Percentiles rank a stretch among this genome's conserved stretches.
These are phyloP conservation scores for Penicillium sp. DNA, from an alignment of 2,329 filamentous ascomycete species.

Conservation along the genomic window DNA sequence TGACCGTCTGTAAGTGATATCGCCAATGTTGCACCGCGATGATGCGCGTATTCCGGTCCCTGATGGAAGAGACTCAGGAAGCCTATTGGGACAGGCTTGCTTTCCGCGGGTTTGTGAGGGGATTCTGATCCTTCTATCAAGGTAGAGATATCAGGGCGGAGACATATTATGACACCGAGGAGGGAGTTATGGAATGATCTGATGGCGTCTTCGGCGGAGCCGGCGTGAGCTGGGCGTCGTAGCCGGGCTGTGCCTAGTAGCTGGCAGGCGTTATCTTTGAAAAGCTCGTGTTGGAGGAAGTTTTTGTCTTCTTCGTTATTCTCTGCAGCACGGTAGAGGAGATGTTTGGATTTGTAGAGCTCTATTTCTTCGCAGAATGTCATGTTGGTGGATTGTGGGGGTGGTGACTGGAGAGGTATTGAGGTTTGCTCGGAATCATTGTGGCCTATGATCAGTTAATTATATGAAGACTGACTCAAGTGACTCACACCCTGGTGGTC, in stretches of 20 bases:
- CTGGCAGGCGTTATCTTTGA: slow-evolving; percentile 5
- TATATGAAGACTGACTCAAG: too few relatives aligned
- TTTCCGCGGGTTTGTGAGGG: neutral
- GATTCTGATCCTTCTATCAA: neutral
- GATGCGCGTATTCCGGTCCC: neutral
- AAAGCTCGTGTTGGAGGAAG: slow-evolving; percentile 9
- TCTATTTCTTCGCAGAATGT: neutral
- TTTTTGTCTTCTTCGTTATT: slow-evolving; percentile 11
- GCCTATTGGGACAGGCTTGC: neutral
- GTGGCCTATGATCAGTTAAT: too few relatives aligned
- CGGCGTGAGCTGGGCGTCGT: neutral
- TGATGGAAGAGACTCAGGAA: neutral
- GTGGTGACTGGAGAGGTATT: neutral
- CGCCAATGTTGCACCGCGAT: slow-evolving; percentile 3
- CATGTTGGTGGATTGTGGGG: neutral
- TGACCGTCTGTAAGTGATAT: slow-evolving; percentile 4
- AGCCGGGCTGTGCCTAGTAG: neutral
- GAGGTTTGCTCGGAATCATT: too few relatives aligned
- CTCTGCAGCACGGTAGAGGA: slow-evolving; percentile 16
- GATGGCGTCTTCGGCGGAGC: neutral
- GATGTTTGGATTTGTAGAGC: slow-evolving; percentile 6
- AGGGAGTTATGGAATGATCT: neutral
- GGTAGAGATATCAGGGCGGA: neutral
- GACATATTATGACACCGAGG: slow-evolving; percentile 5
- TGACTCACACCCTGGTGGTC: too few relatives aligned